These are phyloP conservation scores for Dendrobium huoshanense DNA, from an alignment of 106 monocot species.

Conservation along the genomic window DNA sequence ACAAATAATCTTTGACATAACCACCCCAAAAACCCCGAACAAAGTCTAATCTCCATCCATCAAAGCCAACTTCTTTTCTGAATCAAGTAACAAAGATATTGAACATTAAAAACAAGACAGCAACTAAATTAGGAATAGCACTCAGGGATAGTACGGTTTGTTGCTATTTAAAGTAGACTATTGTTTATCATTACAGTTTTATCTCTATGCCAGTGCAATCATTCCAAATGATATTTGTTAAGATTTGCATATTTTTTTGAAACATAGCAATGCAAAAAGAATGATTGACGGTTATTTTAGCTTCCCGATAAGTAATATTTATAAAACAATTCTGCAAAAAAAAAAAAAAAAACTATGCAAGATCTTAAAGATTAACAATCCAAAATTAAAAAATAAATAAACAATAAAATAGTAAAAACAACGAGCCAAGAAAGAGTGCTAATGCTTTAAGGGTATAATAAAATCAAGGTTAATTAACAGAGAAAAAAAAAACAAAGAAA, in stretches of 20 bases:
- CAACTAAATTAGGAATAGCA: background rate
- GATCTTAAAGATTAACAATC: background rate
- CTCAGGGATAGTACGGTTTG: background rate
- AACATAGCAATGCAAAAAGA: background rate
- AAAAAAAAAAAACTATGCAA: too few species aligned
- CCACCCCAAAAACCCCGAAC: slow-evolving; percentile 97
- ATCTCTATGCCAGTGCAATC: background rate
- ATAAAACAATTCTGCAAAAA: too few species aligned
- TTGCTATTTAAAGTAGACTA: background rate
- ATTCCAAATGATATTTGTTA: background rate
- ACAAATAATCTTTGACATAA: slow-evolving; percentile 93
- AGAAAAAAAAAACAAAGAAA: background rate
- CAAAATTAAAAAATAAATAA: background rate
- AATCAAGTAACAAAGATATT: background rate
- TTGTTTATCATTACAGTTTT: background rate
- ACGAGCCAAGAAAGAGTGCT: background rate
- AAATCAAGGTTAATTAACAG: background rate
- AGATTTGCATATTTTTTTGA: background rate
- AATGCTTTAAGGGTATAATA: background rate
- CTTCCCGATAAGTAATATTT: background rate
- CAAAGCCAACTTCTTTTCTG: slow-evolving; percentile 91
- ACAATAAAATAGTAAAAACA: background rate
- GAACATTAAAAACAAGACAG: background rate
- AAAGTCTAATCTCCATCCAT: slow-evolving; percentile 98
- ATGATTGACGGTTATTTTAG: background rate